phyloP scores from a whole-genome alignment of 169 alveolate genomes.

The Plasmodium fragile region DNA sequence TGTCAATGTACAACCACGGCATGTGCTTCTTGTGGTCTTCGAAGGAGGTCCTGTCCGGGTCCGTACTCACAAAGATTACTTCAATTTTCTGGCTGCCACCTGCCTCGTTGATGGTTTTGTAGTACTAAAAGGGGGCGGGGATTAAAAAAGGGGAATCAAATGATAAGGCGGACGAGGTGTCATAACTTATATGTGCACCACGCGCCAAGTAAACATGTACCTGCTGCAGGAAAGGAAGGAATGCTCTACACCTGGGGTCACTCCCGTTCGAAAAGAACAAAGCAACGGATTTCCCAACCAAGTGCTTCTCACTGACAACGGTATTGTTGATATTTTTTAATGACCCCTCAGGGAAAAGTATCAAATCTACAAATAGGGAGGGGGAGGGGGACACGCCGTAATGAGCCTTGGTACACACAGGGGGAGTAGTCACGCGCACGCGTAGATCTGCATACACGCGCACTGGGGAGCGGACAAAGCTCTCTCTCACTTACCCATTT shows the following conservation, averaged over 20 bases:
- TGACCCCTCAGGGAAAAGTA: conserved; percentile 83
- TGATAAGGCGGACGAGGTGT: background rate
- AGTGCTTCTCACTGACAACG: conserved; percentile 77
- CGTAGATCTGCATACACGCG: background rate
- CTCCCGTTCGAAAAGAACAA: conserved; percentile 81
- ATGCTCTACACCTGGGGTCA: conserved; percentile 82
- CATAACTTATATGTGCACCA: background rate
- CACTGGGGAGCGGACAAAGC: background rate
- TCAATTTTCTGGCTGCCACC: conserved; percentile 83
- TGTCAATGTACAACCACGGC: conserved; percentile 83
- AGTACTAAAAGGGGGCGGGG: conserved; percentile 55
- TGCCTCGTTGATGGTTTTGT: conserved; percentile 81
- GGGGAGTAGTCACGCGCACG: background rate
- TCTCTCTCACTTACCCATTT: conserved; percentile 78
- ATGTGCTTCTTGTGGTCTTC: conserved; percentile 77
- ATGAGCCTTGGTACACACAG: background rate
- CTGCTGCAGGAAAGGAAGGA: conserved; percentile 81
- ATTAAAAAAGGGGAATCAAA: background rate
- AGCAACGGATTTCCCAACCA: conserved; percentile 84
- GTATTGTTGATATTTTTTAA: conserved; percentile 78
- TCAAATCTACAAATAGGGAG: conserved; percentile 66
- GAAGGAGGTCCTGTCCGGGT: conserved; percentile 72
- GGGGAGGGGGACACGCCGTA: background rate
- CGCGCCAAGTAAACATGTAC: conserved; percentile 1
- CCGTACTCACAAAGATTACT: conserved; percentile 79